phyloP scores from a whole-genome alignment of 2,329 filamentous ascomycete species.

The Didymellaceae sp. region DNA sequence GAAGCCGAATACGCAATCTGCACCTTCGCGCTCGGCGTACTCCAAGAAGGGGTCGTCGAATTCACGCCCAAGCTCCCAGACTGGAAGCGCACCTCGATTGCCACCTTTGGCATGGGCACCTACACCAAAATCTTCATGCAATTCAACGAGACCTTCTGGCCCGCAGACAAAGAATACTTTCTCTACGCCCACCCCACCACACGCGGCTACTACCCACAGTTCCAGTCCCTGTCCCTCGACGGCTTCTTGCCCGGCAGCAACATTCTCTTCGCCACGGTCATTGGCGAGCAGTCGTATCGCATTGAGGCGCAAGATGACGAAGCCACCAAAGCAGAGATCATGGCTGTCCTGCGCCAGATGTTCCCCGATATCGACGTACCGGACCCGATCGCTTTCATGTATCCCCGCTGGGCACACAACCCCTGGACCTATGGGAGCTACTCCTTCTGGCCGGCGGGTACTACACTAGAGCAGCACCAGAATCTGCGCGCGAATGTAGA shows the following conservation, averaged over 20 bases:
- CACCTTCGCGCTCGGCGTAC: constrained; percentile 72
- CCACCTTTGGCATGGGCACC: constrained; percentile 71
- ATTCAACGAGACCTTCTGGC: constrained; percentile 72
- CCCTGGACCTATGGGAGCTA: constrained; percentile 67
- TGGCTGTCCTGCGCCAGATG: constrained; percentile 66
- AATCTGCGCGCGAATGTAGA: constrained; percentile 70
- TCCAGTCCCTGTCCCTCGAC: constrained; percentile 65
- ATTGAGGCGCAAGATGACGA: constrained; percentile 66
- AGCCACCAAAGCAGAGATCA: constrained; percentile 62
- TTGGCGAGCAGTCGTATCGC: constrained; percentile 62
- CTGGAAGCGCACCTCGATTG: constrained; percentile 70
- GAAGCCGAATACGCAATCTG: constrained; percentile 67
- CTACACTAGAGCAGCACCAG: constrained; percentile 69
- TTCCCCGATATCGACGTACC: constrained; percentile 64
- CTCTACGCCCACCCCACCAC: constrained; percentile 59
- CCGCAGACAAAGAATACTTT: constrained; percentile 59
- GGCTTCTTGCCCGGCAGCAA: constrained; percentile 67
- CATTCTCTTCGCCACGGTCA: constrained; percentile 71
- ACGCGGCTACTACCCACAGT: constrained; percentile 65
- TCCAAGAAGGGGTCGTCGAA: constrained; percentile 65
- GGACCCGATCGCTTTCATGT: constrained; percentile 66
- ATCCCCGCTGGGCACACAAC: constrained; percentile 63
- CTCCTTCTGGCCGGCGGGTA: constrained; percentile 71
- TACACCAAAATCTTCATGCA: constrained; percentile 78
- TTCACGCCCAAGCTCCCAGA: constrained; percentile 66